phyloP scores from a whole-genome alignment of 164 flowering plant species.

The Brasenia schreberi region DNA sequence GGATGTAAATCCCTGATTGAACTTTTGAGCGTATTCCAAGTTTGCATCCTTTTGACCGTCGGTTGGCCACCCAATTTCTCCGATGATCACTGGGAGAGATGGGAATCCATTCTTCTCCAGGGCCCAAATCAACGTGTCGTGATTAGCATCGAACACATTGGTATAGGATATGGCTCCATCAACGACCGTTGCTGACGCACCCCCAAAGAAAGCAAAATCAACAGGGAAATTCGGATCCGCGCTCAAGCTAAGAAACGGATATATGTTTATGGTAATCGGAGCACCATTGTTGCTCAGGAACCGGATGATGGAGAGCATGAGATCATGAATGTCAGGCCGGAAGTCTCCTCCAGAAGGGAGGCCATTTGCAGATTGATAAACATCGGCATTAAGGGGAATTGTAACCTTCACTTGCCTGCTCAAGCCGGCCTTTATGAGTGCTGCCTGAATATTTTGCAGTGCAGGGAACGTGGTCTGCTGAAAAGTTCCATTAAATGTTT shows the following conservation, averaged over 20 bases:
- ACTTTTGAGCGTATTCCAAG: conserved; percentile 35
- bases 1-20: conserved; percentile 64
- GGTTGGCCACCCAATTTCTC: conserved; percentile 93
- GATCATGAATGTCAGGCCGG: conserved; percentile 63
- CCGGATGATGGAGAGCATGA: conserved; percentile 59
- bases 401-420: conserved; percentile 73
- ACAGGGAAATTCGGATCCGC: conserved; percentile 75
- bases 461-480: conserved; percentile 59
- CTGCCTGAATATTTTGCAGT: conserved; percentile 78
- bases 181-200: conserved; percentile 23
- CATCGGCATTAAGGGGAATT: conserved; percentile 82
- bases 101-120: conserved; percentile 71
- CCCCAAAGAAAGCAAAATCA: conserved; percentile 75
- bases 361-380: conserved; percentile 45
- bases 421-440: conserved; percentile 77
- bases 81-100: conserved; percentile 51
- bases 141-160: conserved; percentile 84
- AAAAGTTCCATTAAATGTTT: conserved; percentile 43
- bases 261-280: conserved; percentile 78
- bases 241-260: conserved; percentile 85
- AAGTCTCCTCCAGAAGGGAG: conserved; percentile 85
- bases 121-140: conserved; percentile 73
- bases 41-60: conserved; percentile 69
- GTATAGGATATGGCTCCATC: conserved; percentile 75
- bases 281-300: conserved; percentile 52